A percentile compares a stretch with the other conserved stretches of the same genome.
phyloP scores from a whole-genome alignment of 164 flowering plant species.

The Liriodendron chinense region DNA sequence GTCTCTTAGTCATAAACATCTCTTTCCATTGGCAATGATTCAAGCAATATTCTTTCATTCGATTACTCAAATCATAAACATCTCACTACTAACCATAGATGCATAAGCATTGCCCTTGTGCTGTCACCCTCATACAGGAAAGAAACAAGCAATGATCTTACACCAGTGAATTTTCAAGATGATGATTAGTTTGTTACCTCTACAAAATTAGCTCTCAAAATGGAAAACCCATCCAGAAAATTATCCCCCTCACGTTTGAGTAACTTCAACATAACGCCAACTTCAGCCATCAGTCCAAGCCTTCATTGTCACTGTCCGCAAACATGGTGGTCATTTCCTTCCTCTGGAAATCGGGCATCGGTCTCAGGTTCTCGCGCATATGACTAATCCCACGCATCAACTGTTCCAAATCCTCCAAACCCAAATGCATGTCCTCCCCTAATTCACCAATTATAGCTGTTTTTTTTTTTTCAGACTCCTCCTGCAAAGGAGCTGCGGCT shows the following conservation, averaged over 20 bases:
- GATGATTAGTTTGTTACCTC: no score
- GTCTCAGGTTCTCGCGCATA: slow-evolving; percentile 65
- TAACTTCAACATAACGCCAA: neutral
- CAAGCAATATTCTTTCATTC: no score
- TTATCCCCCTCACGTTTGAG: no score
- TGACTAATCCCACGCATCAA: slow-evolving; percentile 85
- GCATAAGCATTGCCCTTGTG: neutral
- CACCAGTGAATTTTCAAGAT: neutral
- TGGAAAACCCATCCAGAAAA: no score
- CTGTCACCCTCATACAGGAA: neutral
- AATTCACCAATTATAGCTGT: slow-evolving; percentile 9
- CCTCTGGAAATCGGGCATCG: slow-evolving; percentile 91
- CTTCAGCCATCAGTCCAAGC: slow-evolving; percentile 12
- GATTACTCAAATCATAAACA: no score
- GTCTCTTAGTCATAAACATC: no score
- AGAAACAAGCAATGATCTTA: neutral
- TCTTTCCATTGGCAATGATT: no score
- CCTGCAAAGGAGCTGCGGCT: slow-evolving; percentile 10
- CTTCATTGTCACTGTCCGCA: slow-evolving; percentile 66
- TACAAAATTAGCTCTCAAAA: neutral
- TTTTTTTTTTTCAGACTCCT: neutral
- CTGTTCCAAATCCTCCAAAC: slow-evolving; percentile 53
- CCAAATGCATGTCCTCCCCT: slow-evolving; percentile 34
- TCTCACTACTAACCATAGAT: no score
- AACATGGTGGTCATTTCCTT: slow-evolving; percentile 93